These are phyloP conservation scores for Cystobasidium ongulense DNA, from an alignment of 768 basidiomycete genomes.

Conservation along the genomic window DNA sequence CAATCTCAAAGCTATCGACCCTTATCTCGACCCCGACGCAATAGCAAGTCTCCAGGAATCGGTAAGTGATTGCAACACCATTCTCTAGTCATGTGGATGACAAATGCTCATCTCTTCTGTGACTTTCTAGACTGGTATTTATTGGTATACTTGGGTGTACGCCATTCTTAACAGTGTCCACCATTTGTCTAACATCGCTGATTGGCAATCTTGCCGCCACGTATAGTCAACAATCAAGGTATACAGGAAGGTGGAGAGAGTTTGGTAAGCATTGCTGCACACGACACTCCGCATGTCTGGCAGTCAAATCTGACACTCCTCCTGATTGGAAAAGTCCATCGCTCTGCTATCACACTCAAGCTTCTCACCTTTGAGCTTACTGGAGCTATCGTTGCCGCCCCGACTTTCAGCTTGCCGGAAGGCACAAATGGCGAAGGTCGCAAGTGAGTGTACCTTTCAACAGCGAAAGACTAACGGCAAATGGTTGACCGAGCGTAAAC, in stretches of 20 bases:
- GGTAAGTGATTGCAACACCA: not conserved
- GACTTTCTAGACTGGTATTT: not conserved
- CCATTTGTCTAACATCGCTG: too few relatives aligned
- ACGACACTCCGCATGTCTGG: not conserved
- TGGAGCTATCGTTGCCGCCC: constrained; percentile 35
- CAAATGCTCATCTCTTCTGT: not conserved
- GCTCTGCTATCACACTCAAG: constrained; percentile 32
- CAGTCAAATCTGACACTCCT: not conserved
- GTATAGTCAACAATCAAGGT: constrained; percentile 66
- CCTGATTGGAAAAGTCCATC: not conserved
- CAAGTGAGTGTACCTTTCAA: constrained; percentile 32
- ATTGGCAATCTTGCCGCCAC: too few relatives aligned
- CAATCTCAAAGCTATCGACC: not conserved
- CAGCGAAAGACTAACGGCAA: not conserved
- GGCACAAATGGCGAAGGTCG: constrained; percentile 35
- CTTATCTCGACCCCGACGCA: constrained; percentile 49
- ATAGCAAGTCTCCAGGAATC: constrained; percentile 36
- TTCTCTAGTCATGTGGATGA: not conserved
- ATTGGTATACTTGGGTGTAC: constrained; percentile 36
- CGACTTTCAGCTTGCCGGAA: constrained; percentile 23
- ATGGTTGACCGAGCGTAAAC: not conserved
- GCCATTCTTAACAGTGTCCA: constrained; percentile 58
- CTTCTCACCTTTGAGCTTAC: constrained; percentile 39
- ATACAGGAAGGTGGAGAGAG: constrained; percentile 91
- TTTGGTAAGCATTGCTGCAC: constrained; percentile 86